These are phyloP conservation scores for Penicillium paneum DNA, from an alignment of 2,329 filamentous ascomycete genomes.

Conservation along the genomic window DNA sequence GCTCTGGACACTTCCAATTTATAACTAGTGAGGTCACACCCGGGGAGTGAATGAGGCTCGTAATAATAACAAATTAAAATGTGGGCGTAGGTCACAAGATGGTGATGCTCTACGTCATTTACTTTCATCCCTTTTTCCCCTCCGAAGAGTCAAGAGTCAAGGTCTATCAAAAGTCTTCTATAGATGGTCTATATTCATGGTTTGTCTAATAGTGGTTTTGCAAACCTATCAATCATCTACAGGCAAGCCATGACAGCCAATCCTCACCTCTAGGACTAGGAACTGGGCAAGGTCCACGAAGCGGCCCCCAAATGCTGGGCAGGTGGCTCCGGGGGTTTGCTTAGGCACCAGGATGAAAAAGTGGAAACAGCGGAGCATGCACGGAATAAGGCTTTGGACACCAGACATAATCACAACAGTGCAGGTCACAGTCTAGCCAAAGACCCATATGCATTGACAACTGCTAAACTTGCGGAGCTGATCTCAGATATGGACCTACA, in stretches of 20 bases:
- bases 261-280: not conserved
- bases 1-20: not conserved
- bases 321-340: too few relatives aligned
- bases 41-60: too few relatives aligned
- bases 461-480: constrained; percentile 16
- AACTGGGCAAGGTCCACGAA: not conserved
- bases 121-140: not conserved
- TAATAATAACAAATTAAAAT: too few relatives aligned
- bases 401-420: not conserved
- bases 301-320: not conserved
- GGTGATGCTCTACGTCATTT: too few relatives aligned
- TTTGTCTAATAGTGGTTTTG: not conserved
- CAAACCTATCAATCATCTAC: too few relatives aligned
- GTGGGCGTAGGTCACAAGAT: too few relatives aligned
- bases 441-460: constrained; percentile 17
- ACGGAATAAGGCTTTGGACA: not conserved
- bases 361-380: constrained; percentile 18
- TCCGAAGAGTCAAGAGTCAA: not conserved
- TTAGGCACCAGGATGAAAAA: constrained; percentile 9
- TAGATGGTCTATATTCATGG: not conserved
- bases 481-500: constrained; percentile 29
- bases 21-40: not conserved
- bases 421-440: not conserved
- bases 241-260: not conserved
- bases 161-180: not conserved